Base-by-base conservation (phyloP, 2,329 filamentous ascomycete species). In the Penicillium concentricum region DNA sequence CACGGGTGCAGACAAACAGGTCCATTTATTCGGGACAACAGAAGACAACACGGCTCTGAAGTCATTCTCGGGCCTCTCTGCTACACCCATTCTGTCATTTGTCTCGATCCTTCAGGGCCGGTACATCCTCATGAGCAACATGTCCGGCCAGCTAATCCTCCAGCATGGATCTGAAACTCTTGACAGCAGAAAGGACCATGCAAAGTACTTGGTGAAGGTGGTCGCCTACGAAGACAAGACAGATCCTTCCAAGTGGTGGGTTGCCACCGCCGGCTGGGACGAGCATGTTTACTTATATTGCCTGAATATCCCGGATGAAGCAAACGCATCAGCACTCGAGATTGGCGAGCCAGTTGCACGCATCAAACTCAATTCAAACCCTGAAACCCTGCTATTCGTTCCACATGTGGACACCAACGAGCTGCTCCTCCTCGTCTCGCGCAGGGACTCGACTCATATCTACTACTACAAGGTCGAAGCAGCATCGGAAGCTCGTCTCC, bases 221-320 rank as follows among this genome's bases (percentile, higher is more conserved):
- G 71, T 77, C 26, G 69, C 69, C 2, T 71, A 71, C 56, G 67
- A 74, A 48, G 69, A 75, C n/a, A 62, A 72, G 4, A 64, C 66
- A 13, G 54, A 58, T 9, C 64, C 64, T 20, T 54, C 51, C 15
- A 56, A 56, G 16, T 58, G 71, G 54, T 77, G 78, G 69, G 61
- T 85, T 52, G 84, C 83, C 5, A 87, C 81, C 13, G 84, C 84
- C 4, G 84, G 83, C 22, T 87, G 84, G 84, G 84, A 87, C 65
- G 73, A 78, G 28, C 84, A 80, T 61, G 71, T 87, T 34, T 69
- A 79, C 49, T 64, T 87, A 42, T 87, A 87, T 68, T 63, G 66
- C 37, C 45, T 71, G 16, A 37, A 47, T 20, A 59, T 65, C 28
- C 54, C 58, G 0, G 45, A 34, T 18, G 55, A 49, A 6, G 57